Base-by-base conservation (phyloP, 2,329 filamentous ascomycete genomes). In the Fusarium beomiforme region DNA sequence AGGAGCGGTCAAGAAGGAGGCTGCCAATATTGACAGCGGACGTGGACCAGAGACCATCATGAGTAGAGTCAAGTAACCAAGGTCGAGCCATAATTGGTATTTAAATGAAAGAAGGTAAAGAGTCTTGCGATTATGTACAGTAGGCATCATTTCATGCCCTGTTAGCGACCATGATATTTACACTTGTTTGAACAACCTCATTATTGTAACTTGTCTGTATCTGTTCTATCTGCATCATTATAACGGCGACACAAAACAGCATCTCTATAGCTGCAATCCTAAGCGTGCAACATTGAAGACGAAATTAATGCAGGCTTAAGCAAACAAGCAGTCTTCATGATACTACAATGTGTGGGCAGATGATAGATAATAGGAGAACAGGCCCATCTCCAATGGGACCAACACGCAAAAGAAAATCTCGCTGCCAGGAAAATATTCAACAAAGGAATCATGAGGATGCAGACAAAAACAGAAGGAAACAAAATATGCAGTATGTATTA, bases 21-120 rank as follows among this genome's bases (percentile, higher is more conserved):
- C 95, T n/a, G 95, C 94, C 11, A 93, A 94, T 81, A 88, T 97
- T 73, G 91, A 92, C 64, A 90, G 95, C 3, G 91, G 92, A 69
- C 88, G 94, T 69, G 95, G 94, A 1, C 82, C 89, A 21, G 95
- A 98, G 83, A 98, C 96, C 5, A 93, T 99, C 69, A 98, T 99
- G 95, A 91, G 93, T 69, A 95, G 93, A 83, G 89, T 98, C 51
- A 96, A 95, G 82, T 97, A 78, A 53, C 8, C 37, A n/a, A 31
- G 21, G 73, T 58, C 39, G 43, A 62, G 21, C 51, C 17, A 46
- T 59, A 50, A 59, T 53, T 60, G 23, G 58, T 43, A 34, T 43
- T 46, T 34, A 39, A 43, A 67, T 39, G 46, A 33, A 51, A 59
- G 47, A 64, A 43, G 41, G 47, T n/a, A 50, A 43, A 50, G 31